Evolutionary conservation across 129 eudicot species (phyloP).

Genomic region (Tagetes patula): DNA sequence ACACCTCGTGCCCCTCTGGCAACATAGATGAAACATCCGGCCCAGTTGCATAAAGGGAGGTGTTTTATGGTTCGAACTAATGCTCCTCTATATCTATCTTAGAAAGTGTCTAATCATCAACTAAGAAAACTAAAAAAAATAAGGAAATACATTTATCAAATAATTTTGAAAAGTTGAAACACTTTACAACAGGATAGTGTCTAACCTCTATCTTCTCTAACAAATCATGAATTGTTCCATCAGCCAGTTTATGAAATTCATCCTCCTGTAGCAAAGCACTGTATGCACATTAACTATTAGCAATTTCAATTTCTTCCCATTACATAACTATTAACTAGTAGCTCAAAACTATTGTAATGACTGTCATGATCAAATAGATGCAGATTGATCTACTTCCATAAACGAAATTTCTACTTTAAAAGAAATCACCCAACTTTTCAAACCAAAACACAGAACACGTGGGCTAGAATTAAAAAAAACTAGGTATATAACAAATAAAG

Average conservation of each 20-base stretch:
- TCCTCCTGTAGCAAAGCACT: slow-evolving; percentile 80
- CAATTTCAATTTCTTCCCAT: slow-evolving; percentile 1
- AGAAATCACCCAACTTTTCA: slow-evolving; percentile 1
- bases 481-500: too few relatives aligned
- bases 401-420: not conserved
- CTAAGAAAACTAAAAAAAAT: not conserved
- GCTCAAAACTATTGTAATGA: slow-evolving; percentile 3
- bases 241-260: slow-evolving; percentile 84
- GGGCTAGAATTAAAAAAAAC: not conserved
- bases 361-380: not conserved
- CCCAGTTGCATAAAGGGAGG: not conserved
- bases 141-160: not conserved
- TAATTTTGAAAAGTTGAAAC: not conserved
- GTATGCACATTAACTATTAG: slow-evolving; percentile 39
- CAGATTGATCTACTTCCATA: not conserved
- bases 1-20: too few relatives aligned
- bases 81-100: not conserved
- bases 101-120: not conserved
- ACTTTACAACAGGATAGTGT: slow-evolving; percentile 2
- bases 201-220: slow-evolving; percentile 90
- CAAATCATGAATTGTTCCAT: slow-evolving; percentile 81
- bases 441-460: not conserved
- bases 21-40: not conserved
- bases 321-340: not conserved
- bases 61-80: not conserved